phyloP scores from a whole-genome alignment of 331 rosid species.

The Quercus lobata region DNA sequence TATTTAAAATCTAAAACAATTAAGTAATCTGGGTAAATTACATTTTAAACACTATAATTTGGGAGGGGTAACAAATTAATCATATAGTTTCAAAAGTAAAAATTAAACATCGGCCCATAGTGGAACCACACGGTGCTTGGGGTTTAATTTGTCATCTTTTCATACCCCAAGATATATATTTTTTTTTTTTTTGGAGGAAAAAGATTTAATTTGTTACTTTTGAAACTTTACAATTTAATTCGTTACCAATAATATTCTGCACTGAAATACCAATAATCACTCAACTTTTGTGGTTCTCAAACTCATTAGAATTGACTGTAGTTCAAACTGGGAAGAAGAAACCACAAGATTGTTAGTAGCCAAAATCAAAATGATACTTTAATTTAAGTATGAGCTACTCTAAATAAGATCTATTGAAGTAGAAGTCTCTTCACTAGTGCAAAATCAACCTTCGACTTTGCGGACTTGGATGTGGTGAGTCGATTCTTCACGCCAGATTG shows the following conservation, averaged over 20 bases:
- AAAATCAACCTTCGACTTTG: slow-evolving; percentile 46
- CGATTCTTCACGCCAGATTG: slow-evolving; percentile 89
- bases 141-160: too few relatives aligned
- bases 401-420: not conserved
- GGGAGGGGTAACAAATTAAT: too few relatives aligned
- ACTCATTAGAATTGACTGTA: not conserved
- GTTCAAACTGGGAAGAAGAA: too few relatives aligned
- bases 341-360: not conserved
- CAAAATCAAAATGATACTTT: not conserved
- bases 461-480: slow-evolving; percentile 96
- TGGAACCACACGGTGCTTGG: too few relatives aligned
- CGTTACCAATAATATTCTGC: not conserved
- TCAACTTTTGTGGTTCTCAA: not conserved
- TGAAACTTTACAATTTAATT: too few relatives aligned
- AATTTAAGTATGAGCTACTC: not conserved
- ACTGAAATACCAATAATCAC: not conserved
- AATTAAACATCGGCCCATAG: too few relatives aligned
- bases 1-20: not conserved
- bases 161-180: too few relatives aligned
- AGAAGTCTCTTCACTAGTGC: slow-evolving; percentile 7
- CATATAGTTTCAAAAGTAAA: too few relatives aligned
- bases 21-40: not conserved
- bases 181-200: too few relatives aligned
- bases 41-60: too few relatives aligned
- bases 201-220: too few relatives aligned